phyloP scores from a whole-genome alignment of 345 rosid genomes.

The Chamaenerion angustifolium region DNA sequence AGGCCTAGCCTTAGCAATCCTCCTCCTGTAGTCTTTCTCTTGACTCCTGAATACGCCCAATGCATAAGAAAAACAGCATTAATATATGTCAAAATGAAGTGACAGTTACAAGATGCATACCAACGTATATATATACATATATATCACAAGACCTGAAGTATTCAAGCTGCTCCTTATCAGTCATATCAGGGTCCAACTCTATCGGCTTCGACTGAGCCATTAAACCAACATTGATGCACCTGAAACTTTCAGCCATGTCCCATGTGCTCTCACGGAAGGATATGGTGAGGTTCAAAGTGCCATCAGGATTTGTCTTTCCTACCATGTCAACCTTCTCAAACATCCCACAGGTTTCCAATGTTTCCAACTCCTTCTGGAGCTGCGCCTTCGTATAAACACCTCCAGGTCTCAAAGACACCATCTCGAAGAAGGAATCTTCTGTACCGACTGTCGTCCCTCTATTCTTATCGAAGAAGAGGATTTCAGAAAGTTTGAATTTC shows the following conservation, averaged over 20 bases:
- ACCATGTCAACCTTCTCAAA: slow-evolving; percentile 93
- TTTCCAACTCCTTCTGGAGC: slow-evolving; percentile 78
- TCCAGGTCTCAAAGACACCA: slow-evolving; percentile 77
- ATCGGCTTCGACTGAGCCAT: slow-evolving; percentile 74
- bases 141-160: slow-evolving; percentile 21
- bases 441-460: slow-evolving; percentile 51
- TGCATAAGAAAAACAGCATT: too few relatives aligned
- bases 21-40: slow-evolving; percentile 82
- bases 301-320: slow-evolving; percentile 69
- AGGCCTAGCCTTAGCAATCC: slow-evolving; percentile 69
- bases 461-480: slow-evolving; percentile 59
- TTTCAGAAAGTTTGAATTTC: slow-evolving; percentile 72
- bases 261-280: slow-evolving; percentile 84
- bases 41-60: slow-evolving; percentile 21
- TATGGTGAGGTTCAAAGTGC: slow-evolving; percentile 49
- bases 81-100: too few relatives aligned
- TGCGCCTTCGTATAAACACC: slow-evolving; percentile 80
- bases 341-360: slow-evolving; percentile 91
- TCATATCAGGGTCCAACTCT: slow-evolving; percentile 90
- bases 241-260: slow-evolving; percentile 75
- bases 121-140: too few relatives aligned
- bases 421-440: slow-evolving; percentile 91
- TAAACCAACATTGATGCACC: slow-evolving; percentile 84
- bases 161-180: slow-evolving; percentile 89
- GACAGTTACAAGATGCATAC: too few relatives aligned